Conservation (phyloP, 768 basidiomycete species). For the Boletus bicolor region DNA sequence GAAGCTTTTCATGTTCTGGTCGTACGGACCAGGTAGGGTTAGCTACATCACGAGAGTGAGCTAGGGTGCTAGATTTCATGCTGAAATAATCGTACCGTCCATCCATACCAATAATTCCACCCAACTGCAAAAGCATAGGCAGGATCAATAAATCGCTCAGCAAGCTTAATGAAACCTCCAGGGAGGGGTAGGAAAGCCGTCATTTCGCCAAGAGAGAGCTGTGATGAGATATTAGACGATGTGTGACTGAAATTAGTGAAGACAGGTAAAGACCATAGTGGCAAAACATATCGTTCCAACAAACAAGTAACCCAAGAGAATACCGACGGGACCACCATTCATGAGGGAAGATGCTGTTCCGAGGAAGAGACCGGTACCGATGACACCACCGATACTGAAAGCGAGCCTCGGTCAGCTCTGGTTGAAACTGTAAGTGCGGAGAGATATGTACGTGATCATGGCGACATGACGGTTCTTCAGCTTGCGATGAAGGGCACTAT, state of each 20-base stretch:
- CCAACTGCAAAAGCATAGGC: slow-evolving; percentile 44
- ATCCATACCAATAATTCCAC: slow-evolving; percentile 43
- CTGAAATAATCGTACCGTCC: slow-evolving; percentile 20
- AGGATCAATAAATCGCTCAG: slow-evolving; percentile 47
- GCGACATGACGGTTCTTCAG: slow-evolving; percentile 35
- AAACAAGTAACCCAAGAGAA: slow-evolving; percentile 41
- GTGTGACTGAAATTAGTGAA: not conserved
- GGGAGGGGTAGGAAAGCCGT: slow-evolving; percentile 42
- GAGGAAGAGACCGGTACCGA: slow-evolving; percentile 40
- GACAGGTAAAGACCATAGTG: slow-evolving; percentile 31
- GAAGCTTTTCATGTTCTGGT: not conserved
- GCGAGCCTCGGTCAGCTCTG: not conserved
- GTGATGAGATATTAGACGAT: not conserved
- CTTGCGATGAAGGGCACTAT: slow-evolving; percentile 24
- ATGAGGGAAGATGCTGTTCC: slow-evolving; percentile 34
- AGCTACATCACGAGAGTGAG: slow-evolving; percentile 8
- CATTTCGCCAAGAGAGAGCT: slow-evolving; percentile 44
- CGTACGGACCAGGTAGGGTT: slow-evolving; percentile 24
- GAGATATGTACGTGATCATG: slow-evolving; percentile 31
- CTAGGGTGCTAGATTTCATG: slow-evolving; percentile 1
- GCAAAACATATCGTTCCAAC: slow-evolving; percentile 37
- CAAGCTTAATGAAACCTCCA: slow-evolving; percentile 45
- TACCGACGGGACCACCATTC: slow-evolving; percentile 46
- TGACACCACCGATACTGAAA: slow-evolving; percentile 35
- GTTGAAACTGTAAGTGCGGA: not conserved